These are phyloP conservation scores for Rhodofomes roseus DNA, from an alignment of 1,284 basidiomycete genomes.

Conservation along the genomic window DNA sequence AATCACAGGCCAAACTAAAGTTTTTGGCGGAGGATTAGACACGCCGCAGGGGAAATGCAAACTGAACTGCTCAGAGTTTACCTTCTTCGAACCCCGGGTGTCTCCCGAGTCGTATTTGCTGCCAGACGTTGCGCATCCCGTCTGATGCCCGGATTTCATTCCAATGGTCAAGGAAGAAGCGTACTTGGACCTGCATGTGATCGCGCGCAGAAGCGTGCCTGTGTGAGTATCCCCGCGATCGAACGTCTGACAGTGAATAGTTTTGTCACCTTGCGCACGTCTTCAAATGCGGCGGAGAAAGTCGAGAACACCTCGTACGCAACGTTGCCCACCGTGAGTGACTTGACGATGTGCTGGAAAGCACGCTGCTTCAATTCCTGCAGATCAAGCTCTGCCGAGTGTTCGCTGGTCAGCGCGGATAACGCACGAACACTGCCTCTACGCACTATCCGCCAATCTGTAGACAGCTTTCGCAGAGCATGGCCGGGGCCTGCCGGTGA, in stretches of 20 bases:
- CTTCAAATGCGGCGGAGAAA: slow-evolving; percentile 79
- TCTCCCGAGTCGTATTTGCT: slow-evolving; percentile 74
- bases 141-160: slow-evolving; percentile 74
- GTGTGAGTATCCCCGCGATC: background rate
- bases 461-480: slow-evolving; percentile 89
- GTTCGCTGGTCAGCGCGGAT: background rate
- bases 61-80: slow-evolving; percentile 19
- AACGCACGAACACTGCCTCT: background rate
- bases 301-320: slow-evolving; percentile 85
- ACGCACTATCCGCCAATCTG: slow-evolving; percentile 77
- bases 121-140: slow-evolving; percentile 81
- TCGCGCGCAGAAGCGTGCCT: background rate
- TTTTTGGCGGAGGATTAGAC: background rate
- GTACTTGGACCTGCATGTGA: slow-evolving; percentile 57
- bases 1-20: slow-evolving; percentile 68
- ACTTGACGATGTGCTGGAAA: slow-evolving; percentile 72
- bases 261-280: slow-evolving; percentile 66
- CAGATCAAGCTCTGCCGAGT: slow-evolving; percentile 57
- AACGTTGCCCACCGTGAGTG: slow-evolving; percentile 76
- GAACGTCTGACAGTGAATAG: background rate
- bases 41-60: background rate
- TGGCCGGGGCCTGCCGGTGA: slow-evolving; percentile 59
- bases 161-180: slow-evolving; percentile 81
- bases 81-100: slow-evolving; percentile 84
- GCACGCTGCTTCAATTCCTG: slow-evolving; percentile 67